Percentiles rank a stretch among this genome's conserved stretches.
Evolutionary conservation across 2,329 filamentous ascomycete genomes (phyloP).

Genomic region (Drechslerella dactyloides): DNA sequence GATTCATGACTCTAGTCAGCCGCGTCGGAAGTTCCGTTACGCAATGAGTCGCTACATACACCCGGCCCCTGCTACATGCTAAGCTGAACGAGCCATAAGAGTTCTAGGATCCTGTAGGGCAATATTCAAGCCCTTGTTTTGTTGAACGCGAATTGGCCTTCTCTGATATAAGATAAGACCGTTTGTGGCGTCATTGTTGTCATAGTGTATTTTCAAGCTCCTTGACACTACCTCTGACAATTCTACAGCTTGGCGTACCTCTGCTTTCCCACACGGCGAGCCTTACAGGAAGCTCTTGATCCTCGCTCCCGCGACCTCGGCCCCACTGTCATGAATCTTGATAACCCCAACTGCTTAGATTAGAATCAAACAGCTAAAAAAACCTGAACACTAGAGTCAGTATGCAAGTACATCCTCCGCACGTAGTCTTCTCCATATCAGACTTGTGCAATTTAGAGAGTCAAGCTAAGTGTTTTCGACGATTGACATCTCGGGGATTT

Average conservation of each 20-base stretch:
- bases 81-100: slow-evolving; percentile 24
- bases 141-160: neutral
- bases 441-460: no score
- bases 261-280: neutral
- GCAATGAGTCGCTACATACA: slow-evolving; percentile 7
- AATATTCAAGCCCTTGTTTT: neutral
- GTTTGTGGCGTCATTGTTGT: neutral
- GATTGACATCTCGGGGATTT: no score
- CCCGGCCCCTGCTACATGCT: slow-evolving; percentile 13
- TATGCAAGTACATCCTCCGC: no score
- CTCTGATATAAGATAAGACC: neutral
- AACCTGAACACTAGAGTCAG: no score
- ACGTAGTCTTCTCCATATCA: no score
- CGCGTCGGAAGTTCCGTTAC: slow-evolving; percentile 37
- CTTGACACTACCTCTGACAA: neutral
- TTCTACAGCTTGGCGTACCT: neutral
- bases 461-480: no score
- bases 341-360: no score
- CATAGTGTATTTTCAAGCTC: no score
- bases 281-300: neutral
- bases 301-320: no score
- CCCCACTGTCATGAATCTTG: neutral
- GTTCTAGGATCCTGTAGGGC: neutral
- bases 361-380: no score
- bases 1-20: slow-evolving; percentile 20